These are phyloP conservation scores for Petunia axillaris DNA, from an alignment of 257 asterid species.

Conservation along the genomic window DNA sequence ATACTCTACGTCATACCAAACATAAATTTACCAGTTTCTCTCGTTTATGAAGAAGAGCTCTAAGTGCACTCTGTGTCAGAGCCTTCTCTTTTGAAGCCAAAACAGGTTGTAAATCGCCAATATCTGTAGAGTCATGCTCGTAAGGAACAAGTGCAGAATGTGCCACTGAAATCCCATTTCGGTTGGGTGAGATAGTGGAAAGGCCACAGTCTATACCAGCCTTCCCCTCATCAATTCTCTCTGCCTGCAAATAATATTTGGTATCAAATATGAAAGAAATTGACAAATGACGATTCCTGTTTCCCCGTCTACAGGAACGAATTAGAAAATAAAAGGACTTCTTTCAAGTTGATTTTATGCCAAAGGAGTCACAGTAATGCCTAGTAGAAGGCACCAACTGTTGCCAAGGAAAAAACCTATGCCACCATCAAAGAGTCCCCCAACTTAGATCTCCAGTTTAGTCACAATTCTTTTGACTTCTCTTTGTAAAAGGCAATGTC, in stretches of 20 bases:
- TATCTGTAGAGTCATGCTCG: constrained; percentile 18
- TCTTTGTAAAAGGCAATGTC: not conserved
- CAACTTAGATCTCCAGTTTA: not conserved
- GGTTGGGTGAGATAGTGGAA: constrained; percentile 28
- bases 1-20: constrained; percentile 1
- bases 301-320: not conserved
- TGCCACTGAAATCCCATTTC: constrained; percentile 26
- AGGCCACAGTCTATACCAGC: constrained; percentile 24
- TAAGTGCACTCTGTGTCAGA: constrained; percentile 43
- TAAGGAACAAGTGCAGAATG: constrained; percentile 29
- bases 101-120: constrained; percentile 25
- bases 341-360: not conserved
- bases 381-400: not conserved
- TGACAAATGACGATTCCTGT: not conserved
- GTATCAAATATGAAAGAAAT: constrained; percentile 17
- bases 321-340: not conserved
- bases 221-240: constrained; percentile 23
- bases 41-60: constrained; percentile 45
- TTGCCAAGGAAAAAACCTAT: not conserved
- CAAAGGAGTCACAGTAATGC: not conserved
- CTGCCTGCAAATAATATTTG: constrained; percentile 34
- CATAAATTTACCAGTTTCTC: constrained; percentile 51
- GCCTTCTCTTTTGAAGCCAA: constrained; percentile 39
- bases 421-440: not conserved
- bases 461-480: not conserved